phyloP scores from a whole-genome alignment of 768 basidiomycete genomes.

The Coprinopsis marcescibilis region DNA sequence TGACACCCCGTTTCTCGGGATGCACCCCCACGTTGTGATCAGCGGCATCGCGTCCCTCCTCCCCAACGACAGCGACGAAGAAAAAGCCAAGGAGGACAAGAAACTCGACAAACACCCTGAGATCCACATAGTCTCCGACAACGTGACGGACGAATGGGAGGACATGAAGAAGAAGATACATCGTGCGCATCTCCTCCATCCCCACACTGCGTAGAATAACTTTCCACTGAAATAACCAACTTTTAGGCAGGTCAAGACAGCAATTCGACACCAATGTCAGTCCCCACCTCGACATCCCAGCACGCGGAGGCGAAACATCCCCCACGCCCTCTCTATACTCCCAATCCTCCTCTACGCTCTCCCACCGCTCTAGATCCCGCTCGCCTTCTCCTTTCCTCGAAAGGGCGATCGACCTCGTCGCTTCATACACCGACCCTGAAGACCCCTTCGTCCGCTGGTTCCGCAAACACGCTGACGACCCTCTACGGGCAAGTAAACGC shows the following conservation, averaged over 20 bases:
- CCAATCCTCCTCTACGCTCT: constrained; percentile 7
- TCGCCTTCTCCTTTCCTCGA: constrained; percentile 27
- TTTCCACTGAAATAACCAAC: not conserved
- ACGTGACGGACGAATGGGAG: constrained; percentile 48
- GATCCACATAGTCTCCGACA: constrained; percentile 38
- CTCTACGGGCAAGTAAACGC: constrained; percentile 40
- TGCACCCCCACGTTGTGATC: constrained; percentile 58
- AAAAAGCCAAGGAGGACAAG: constrained; percentile 25
- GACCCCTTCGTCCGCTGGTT: constrained; percentile 44
- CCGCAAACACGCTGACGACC: constrained; percentile 48
- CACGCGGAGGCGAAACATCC: constrained; percentile 7
- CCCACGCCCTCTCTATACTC: constrained; percentile 8
- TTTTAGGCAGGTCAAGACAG: not conserved
- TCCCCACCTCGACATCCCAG: constrained; percentile 9
- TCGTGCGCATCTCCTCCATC: constrained; percentile 21
- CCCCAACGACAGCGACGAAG: constrained; percentile 26
- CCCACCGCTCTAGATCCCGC: constrained; percentile 11
- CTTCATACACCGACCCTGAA: constrained; percentile 28
- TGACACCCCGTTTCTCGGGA: constrained; percentile 54
- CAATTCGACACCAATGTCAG: constrained; percentile 10
- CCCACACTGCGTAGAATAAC: not conserved
- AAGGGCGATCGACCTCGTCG: constrained; percentile 33
- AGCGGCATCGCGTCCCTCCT: constrained; percentile 51
- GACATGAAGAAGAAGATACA: constrained; percentile 30
- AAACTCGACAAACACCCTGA: constrained; percentile 39